These are phyloP conservation scores for Diaporthe helianthi DNA, from an alignment of 2,329 filamentous ascomycete genomes.

Conservation along the genomic window DNA sequence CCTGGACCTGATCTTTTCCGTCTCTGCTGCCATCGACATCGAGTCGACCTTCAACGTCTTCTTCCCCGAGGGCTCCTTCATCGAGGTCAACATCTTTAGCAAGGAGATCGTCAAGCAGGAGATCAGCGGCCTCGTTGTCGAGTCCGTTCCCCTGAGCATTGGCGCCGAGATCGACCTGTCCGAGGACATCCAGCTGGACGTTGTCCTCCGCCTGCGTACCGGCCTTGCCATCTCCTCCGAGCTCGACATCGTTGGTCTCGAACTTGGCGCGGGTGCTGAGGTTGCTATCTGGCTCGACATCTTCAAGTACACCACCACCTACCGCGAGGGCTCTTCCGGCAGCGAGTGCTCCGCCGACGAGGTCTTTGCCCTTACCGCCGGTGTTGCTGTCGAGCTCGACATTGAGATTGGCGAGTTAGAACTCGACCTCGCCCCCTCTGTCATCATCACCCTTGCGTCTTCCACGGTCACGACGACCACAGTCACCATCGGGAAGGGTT, in stretches of 20 bases:
- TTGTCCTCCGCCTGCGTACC: slow-evolving; percentile 42
- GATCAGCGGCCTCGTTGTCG: slow-evolving; percentile 38
- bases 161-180: slow-evolving; percentile 38
- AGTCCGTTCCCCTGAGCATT: slow-evolving; percentile 38
- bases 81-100: slow-evolving; percentile 40
- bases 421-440: slow-evolving; percentile 40
- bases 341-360: slow-evolving; percentile 36
- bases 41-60: slow-evolving; percentile 39
- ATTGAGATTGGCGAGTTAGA: slow-evolving; percentile 38
- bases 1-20: slow-evolving; percentile 41
- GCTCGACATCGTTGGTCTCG: slow-evolving; percentile 38
- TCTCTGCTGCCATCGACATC: slow-evolving; percentile 40
- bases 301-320: slow-evolving; percentile 42
- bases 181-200: slow-evolving; percentile 38
- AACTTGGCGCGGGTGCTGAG: slow-evolving; percentile 40
- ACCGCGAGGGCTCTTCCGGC: slow-evolving; percentile 33
- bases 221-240: slow-evolving; percentile 39
- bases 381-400: slow-evolving; percentile 39
- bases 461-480: slow-evolving; percentile 35
- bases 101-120: slow-evolving; percentile 39
- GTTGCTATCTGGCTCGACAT: slow-evolving; percentile 43
- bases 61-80: slow-evolving; percentile 40
- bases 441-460: slow-evolving; percentile 40
- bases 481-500: slow-evolving; percentile 33
- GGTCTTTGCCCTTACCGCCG: slow-evolving; percentile 38